Evolutionary conservation across 1,284 basidiomycete genomes (phyloP), one percentile per base, ranked within the genome.

Genomic region (Phlebopus sp.): DNA sequence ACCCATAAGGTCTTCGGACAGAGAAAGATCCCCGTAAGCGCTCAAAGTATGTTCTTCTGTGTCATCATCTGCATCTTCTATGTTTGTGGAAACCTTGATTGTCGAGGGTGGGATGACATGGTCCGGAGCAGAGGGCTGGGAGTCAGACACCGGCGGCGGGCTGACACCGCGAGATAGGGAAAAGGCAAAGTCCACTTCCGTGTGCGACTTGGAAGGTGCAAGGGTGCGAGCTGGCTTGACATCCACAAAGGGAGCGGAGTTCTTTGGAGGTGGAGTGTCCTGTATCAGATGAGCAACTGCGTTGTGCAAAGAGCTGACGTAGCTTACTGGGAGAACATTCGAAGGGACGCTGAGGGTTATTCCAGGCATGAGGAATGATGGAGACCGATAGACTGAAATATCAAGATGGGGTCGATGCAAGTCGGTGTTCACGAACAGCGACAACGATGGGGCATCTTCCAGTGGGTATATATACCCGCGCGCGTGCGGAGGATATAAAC

Each of bases 21-120:
- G 52, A 1, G 59, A 55, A 18, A 62, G 46, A 8, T 66, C 63
- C 7, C 63, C 61, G 17, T 59, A 67, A 25, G 55, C 58, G 25
- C 51, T 55, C 35, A 68, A 46, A 3, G 59, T 63, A 30, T 68
- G 39, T 51, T 64, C 59, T 3, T 64, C 51, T 17, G 25, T 55
- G 23, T 64, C 57, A 1, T 23, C n/a, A 9, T 54, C 58, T 39
- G 4, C 35, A 14, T n/a, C 25, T 3, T 43, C 37, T 34, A 34
- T 7, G 14, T 49, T 40, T 2, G 30, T 18, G 21, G n/a, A n/a
- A n/a, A n/a, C n/a, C n/a, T 63, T 40, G 2, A 27, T 18, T 21
- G 32, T 27, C 13, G 15, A 13, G 9, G 43, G 25, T n/a, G 23
- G n/a, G 15, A 13, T 18, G 18, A n/a, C 5, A 19, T 50, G 11